A percentile compares a stretch with the other conserved stretches of the same genome.
Evolutionary conservation across 345 rosid genomes (phyloP).

Genomic region (Gossypium mustelinum): DNA sequence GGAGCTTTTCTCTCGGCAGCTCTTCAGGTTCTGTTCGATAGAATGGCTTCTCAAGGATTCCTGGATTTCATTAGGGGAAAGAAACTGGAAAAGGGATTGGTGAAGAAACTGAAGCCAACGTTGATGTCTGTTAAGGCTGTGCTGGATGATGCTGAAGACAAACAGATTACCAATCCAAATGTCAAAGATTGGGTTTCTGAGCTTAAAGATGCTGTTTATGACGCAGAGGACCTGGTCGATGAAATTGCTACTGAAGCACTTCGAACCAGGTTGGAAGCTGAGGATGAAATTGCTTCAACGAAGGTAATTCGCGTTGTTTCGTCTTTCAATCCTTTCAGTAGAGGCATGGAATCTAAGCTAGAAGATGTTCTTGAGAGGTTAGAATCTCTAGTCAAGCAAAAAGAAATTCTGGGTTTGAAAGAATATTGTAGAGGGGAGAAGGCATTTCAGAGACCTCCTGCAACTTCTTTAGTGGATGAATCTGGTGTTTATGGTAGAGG

Average conservation of each 20-base stretch:
- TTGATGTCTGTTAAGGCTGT: neutral
- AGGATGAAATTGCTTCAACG: neutral
- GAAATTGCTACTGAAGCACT: neutral
- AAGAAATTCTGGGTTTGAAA: neutral
- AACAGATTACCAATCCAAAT: neutral
- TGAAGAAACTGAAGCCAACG: neutral
- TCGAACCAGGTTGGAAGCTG: neutral
- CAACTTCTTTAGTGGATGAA: slow-evolving; percentile 1
- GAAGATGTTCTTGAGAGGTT: neutral
- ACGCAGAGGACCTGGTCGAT: neutral
- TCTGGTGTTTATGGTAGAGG: neutral
- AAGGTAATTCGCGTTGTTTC: neutral
- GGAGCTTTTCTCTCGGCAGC: neutral
- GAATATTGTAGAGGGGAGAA: neutral
- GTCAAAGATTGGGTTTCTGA: neutral
- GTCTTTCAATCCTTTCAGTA: neutral
- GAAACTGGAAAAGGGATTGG: neutral
- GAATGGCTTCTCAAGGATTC: neutral
- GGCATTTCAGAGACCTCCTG: neutral
- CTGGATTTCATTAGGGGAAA: neutral
- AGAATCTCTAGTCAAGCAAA: neutral
- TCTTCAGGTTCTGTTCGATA: neutral
- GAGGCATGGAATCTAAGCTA: neutral
- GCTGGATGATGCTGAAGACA: slow-evolving; percentile 1
- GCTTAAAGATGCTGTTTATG: neutral